Evolutionary conservation across 106 monocot species (phyloP).

Genomic region (Phalaenopsis aphrodite): DNA sequence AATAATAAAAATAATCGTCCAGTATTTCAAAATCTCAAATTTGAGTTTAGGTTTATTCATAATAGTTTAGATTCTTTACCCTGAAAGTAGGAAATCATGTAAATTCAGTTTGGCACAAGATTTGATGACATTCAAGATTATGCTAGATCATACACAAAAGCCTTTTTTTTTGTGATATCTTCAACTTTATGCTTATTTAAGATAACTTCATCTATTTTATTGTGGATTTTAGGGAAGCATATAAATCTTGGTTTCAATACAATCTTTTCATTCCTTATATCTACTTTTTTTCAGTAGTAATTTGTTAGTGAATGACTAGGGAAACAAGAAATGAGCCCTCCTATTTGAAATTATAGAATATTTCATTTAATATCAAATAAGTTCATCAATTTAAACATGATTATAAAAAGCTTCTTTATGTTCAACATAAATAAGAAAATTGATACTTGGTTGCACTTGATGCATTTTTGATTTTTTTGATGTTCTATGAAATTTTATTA

Average conservation of each 20-base stretch:
- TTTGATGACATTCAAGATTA: neutral
- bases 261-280: neutral
- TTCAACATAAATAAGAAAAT: too few species aligned
- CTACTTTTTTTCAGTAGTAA: neutral
- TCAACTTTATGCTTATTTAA: neutral
- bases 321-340: neutral
- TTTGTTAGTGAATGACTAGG: neutral
- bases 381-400: neutral
- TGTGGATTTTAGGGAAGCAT: neutral
- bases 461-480: neutral
- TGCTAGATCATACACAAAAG: neutral
- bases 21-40: neutral
- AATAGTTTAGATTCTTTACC: neutral
- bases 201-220: neutral
- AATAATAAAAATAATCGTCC: neutral
- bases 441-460: too few species aligned
- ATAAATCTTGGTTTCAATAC: neutral
- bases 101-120: neutral
- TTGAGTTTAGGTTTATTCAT: neutral
- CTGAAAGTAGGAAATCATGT: neutral
- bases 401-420: neutral
- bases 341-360: neutral
- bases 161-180: neutral
- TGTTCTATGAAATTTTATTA: neutral
- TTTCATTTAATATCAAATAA: neutral